Percentiles rank a stretch among this genome's conserved stretches.
These are phyloP conservation scores for Metschnikowia reukaufii DNA, from an alignment of 805 yeast genomes.

Conservation along the genomic window DNA sequence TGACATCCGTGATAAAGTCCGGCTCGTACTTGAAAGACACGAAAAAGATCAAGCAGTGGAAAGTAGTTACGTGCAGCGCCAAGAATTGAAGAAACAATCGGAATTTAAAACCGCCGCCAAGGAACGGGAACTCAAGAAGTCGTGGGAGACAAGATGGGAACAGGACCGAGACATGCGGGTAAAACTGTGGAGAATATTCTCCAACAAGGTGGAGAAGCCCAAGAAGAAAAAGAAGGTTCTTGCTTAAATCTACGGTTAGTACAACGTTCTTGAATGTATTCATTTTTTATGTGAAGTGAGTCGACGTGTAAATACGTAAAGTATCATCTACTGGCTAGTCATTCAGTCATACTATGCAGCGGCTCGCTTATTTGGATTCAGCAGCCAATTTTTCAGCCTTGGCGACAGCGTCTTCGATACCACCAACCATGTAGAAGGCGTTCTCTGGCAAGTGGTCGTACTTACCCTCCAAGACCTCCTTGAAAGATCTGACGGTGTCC, in stretches of 20 bases:
- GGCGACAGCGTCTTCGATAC: constrained; percentile 97
- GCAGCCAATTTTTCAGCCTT: constrained; percentile 99
- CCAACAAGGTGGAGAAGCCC: constrained; percentile 45
- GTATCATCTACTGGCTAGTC: constrained; percentile 22
- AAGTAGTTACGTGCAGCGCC: constrained; percentile 25
- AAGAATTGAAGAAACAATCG: constrained; percentile 26
- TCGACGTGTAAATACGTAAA: constrained; percentile 20
- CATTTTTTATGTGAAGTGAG: constrained; percentile 17
- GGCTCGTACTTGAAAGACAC: constrained; percentile 43
- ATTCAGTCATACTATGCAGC: constrained; percentile 24
- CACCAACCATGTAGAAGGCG: constrained; percentile 99
- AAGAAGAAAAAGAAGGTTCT: constrained; percentile 45
- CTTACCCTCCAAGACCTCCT: constrained; percentile 96
- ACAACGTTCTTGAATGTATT: constrained; percentile 18
- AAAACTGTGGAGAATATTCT: constrained; percentile 56
- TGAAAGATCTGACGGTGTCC: constrained; percentile 93
- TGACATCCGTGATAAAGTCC: constrained; percentile 40
- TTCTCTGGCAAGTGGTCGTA: constrained; percentile 98
- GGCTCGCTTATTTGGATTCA: constrained; percentile 63
- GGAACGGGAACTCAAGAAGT: constrained; percentile 27
- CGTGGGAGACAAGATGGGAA: constrained; percentile 57
- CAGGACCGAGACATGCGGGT: constrained; percentile 58
- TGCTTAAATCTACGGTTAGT: constrained; percentile 24
- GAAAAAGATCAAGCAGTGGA: constrained; percentile 30
- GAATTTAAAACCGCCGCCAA: constrained; percentile 36